Conservation (phyloP, 2,329 filamentous ascomycete genomes). For the Paecilomyces dactylethromorphus region DNA sequence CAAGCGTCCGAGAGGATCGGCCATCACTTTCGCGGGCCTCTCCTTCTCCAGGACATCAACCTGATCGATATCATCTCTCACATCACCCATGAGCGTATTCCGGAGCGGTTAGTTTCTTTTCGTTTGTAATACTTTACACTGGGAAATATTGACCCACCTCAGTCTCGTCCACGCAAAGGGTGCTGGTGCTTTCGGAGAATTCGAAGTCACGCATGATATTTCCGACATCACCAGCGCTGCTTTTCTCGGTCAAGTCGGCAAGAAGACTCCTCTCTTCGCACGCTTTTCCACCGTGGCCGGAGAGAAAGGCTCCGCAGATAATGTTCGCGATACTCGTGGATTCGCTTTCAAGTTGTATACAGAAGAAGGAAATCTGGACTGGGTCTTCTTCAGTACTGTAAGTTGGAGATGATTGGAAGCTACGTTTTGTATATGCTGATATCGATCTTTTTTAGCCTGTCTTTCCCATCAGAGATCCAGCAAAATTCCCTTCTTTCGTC, state of each 20-base stretch:
- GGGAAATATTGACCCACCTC: not conserved
- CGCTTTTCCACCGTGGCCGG: conserved; percentile 72
- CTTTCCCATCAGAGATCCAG: conserved; percentile 36
- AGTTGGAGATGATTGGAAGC: conserved; percentile 30
- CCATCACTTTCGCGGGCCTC: conserved; percentile 22
- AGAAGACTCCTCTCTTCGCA: conserved; percentile 59
- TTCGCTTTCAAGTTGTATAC: conserved; percentile 67
- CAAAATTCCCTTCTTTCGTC: conserved; percentile 35
- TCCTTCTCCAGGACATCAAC: conserved; percentile 47
- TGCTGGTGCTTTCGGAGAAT: conserved; percentile 61
- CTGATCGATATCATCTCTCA: conserved; percentile 52
- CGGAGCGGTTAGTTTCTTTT: conserved; percentile 38
- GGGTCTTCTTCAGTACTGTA: conserved; percentile 1
- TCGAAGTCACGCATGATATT: conserved; percentile 60
- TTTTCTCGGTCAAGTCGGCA: conserved; percentile 51
- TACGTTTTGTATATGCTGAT: conserved; percentile 19
- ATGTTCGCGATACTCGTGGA: conserved; percentile 65
- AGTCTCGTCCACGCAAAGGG: conserved; percentile 60
- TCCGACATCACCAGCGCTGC: conserved; percentile 63
- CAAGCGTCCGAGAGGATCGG: not conserved
- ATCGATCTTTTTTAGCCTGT: conserved; percentile 17
- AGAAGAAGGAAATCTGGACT: conserved; percentile 61
- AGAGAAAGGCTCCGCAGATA: conserved; percentile 63
- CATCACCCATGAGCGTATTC: conserved; percentile 54
- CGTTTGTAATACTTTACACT: conserved; percentile 7